Conservation (phyloP, 192 early-diverging fungal genomes). For the Physocladia obscura region DNA sequence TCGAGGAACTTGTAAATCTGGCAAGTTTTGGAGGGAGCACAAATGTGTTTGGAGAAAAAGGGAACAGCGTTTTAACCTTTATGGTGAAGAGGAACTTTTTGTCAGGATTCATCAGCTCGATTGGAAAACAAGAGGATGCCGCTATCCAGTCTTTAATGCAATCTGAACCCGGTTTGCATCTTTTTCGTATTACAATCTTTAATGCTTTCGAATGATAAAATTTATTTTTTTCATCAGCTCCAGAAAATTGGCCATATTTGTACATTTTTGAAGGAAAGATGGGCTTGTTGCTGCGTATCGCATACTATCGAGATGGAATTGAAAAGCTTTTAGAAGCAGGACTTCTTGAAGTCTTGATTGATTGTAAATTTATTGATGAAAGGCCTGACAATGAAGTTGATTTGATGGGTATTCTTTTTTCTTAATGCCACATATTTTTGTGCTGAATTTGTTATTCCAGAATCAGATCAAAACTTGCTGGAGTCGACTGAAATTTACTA, state of each 20-base stretch:
- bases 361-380: conserved; percentile 71
- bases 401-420: conserved; percentile 26
- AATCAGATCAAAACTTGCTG: neutral
- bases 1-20: conserved; percentile 66
- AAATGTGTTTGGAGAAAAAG: conserved; percentile 7
- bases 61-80: conserved; percentile 35
- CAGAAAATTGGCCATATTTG: conserved; percentile 39
- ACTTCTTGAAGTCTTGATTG: conserved; percentile 72
- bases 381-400: conserved; percentile 56
- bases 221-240: conserved; percentile 6
- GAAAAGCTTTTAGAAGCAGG: conserved; percentile 76
- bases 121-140: conserved; percentile 42
- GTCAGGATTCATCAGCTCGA: conserved; percentile 41
- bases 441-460: neutral
- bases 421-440: neutral
- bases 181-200: neutral
- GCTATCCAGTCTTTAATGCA: conserved; percentile 36
- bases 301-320: conserved; percentile 71
- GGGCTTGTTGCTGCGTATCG: conserved; percentile 76
- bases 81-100: conserved; percentile 51
- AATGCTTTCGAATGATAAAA: neutral
- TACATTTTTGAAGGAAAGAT: conserved; percentile 84
- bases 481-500: conserved; percentile 57
- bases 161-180: conserved; percentile 33
- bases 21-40: conserved; percentile 1